Conservation (phyloP, 148 eudicot species). For the Cornus florida region DNA sequence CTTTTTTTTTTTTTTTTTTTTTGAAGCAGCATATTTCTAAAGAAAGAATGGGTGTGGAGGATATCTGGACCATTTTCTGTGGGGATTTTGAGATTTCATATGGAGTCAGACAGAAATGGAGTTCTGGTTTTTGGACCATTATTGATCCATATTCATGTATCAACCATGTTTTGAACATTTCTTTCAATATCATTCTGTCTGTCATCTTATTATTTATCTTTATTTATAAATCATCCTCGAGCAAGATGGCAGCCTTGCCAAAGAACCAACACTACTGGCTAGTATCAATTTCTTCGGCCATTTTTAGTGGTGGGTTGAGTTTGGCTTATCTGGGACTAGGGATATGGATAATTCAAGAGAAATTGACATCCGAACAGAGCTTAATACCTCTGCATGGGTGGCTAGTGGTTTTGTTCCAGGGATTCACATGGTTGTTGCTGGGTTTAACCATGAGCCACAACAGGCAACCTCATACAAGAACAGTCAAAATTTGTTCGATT, state of each 20-base stretch:
- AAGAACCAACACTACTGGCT: not conserved
- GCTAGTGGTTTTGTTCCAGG: conserved; percentile 34
- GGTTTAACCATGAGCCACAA: conserved; percentile 18
- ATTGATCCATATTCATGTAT: conserved; percentile 26
- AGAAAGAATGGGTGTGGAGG: not conserved
- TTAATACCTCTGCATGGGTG: conserved; percentile 30
- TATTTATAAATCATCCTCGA: conserved; percentile 2
- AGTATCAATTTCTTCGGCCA: conserved; percentile 19
- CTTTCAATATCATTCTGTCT: conserved; percentile 14
- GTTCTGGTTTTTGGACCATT: conserved; percentile 2
- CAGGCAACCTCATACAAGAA: not conserved
- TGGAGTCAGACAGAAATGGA: not conserved
- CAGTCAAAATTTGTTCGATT: conserved; percentile 4
- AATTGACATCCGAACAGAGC: conserved; percentile 12
- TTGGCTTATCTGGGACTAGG: conserved; percentile 24
- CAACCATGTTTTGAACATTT: conserved; percentile 25
- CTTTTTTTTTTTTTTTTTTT: no score
- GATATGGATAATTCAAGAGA: conserved; percentile 20
- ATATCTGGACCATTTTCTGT: conserved; percentile 22
- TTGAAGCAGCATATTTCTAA: not conserved
- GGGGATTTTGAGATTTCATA: conserved; percentile 14
- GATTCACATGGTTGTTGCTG: conserved; percentile 29
- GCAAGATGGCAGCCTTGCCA: not conserved
- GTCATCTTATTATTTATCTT: conserved; percentile 7
- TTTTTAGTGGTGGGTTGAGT: conserved; percentile 26